Evolutionary conservation across 2,329 filamentous ascomycete genomes (phyloP).

Genomic region (Aureobasidium leucospermi): DNA sequence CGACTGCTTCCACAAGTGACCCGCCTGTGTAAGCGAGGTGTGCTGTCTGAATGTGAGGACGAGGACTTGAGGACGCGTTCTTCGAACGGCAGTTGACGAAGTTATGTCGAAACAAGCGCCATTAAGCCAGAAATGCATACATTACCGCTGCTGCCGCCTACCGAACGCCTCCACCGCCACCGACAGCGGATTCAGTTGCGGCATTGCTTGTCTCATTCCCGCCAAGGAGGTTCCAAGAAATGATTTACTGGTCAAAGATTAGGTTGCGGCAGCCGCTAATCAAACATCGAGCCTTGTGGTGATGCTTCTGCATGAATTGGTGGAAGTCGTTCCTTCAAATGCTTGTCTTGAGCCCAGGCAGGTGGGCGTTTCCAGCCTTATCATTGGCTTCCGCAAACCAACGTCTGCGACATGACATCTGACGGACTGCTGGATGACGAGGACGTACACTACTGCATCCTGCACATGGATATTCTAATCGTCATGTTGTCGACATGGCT

Average conservation of each 20-base stretch:
- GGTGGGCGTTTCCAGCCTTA: not conserved
- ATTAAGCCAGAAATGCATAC: not conserved
- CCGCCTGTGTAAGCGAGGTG: no score
- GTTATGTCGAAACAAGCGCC: conserved; percentile 2
- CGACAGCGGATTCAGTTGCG: not conserved
- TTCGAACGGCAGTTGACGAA: not conserved
- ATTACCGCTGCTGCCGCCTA: not conserved
- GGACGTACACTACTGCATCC: not conserved
- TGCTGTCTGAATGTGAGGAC: no score
- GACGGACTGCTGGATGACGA: not conserved
- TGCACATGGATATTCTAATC: not conserved
- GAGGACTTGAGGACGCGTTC: no score
- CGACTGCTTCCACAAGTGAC: no score
- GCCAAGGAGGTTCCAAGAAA: not conserved
- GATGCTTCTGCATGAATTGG: not conserved
- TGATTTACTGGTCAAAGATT: not conserved
- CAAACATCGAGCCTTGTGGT: not conserved
- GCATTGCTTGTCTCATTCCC: not conserved
- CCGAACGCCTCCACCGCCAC: not conserved
- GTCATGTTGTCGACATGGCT: not conserved
- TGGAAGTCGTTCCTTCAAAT: not conserved
- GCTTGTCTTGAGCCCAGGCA: not conserved
- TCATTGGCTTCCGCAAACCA: not conserved
- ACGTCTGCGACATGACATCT: not conserved
- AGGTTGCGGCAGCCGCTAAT: not conserved